A percentile compares a stretch with the other conserved stretches of the same genome.
Conservation (phyloP, 768 basidiomycete genomes). For the Scleroderma bovista region DNA sequence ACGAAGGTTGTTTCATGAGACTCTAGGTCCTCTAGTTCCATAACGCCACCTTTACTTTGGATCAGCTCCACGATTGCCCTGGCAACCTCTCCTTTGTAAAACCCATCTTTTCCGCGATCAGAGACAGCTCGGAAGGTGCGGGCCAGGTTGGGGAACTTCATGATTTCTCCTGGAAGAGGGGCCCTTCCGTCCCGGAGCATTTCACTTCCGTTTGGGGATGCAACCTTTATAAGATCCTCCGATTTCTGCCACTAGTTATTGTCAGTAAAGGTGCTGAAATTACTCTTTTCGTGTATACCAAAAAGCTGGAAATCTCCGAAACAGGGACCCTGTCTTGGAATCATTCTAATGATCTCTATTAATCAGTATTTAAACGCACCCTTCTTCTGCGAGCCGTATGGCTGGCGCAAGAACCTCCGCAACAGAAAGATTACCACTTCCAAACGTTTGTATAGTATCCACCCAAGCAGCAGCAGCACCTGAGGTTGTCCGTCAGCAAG, state of each 20-base stretch:
- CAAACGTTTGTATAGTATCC: conserved; percentile 80
- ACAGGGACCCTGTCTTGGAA: conserved; percentile 62
- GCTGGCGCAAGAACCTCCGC: conserved; percentile 83
- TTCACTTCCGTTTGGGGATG: conserved; percentile 80
- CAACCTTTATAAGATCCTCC: conserved; percentile 68
- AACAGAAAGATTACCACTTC: conserved; percentile 57
- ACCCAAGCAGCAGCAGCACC: conserved; percentile 96
- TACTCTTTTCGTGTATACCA: conserved; percentile 33
- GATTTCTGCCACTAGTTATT: conserved; percentile 40
- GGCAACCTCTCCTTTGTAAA: conserved; percentile 89
- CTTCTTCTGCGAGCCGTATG: conserved; percentile 86
- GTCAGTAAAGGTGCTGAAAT: conserved; percentile 1
- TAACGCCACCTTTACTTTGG: conserved; percentile 81
- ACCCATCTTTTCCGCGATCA: conserved; percentile 82
- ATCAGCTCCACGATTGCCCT: conserved; percentile 85
- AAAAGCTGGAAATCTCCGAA: conserved; percentile 69
- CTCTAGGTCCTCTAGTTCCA: conserved; percentile 93
- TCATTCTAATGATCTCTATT: neutral
- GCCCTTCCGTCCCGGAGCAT: conserved; percentile 84
- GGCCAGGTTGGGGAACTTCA: conserved; percentile 77
- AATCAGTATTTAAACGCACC: conserved; percentile 40
- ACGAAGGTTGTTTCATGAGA: conserved; percentile 73
- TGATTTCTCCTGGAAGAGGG: conserved; percentile 80
- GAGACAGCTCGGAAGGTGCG: conserved; percentile 78
- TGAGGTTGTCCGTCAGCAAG: conserved; percentile 22